Conservation (phyloP, 1,284 basidiomycete genomes). For the Hypsizygus ulmarius region DNA sequence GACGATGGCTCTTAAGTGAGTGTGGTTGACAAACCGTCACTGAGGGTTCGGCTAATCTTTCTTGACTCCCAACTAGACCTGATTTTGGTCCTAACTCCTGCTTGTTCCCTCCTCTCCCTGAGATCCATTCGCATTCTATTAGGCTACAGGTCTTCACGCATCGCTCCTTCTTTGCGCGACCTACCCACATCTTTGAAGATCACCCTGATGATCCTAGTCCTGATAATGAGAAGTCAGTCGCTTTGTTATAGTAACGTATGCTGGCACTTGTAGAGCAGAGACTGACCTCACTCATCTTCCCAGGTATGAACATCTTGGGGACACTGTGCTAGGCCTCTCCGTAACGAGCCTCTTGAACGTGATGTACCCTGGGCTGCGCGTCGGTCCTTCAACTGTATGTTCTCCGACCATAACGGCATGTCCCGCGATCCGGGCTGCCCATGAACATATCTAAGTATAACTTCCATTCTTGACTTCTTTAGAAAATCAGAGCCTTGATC, state of each 20-base stretch:
- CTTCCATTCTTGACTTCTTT: neutral
- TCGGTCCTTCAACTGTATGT: conserved; percentile 71
- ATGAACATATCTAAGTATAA: conserved; percentile 8
- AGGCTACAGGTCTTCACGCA: conserved; percentile 66
- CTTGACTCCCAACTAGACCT: conserved; percentile 25
- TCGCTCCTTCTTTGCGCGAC: conserved; percentile 62
- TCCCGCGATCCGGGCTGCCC: conserved; percentile 13
- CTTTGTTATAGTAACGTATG: neutral
- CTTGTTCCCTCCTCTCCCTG: conserved; percentile 49
- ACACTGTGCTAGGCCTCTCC: conserved; percentile 63
- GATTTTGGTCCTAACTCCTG: conserved; percentile 36
- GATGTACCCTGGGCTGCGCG: conserved; percentile 64
- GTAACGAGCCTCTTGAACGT: conserved; percentile 63
- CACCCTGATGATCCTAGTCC: conserved; percentile 63
- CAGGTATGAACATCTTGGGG: conserved; percentile 73
- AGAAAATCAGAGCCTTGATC: conserved; percentile 73
- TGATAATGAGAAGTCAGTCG: conserved; percentile 70
- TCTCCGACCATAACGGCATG: conserved; percentile 13
- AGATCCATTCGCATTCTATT: conserved; percentile 43
- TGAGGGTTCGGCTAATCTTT: neutral
- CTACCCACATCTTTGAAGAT: conserved; percentile 73
- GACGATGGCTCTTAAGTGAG: conserved; percentile 18
- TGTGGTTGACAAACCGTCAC: neutral
- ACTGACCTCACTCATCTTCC: conserved; percentile 5
- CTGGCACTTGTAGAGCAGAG: too few species aligned